Evolutionary conservation across 2,329 filamentous ascomycete species (phyloP), one percentile per base, ranked within the genome.

Genomic region (Aspergillus uvarum): DNA sequence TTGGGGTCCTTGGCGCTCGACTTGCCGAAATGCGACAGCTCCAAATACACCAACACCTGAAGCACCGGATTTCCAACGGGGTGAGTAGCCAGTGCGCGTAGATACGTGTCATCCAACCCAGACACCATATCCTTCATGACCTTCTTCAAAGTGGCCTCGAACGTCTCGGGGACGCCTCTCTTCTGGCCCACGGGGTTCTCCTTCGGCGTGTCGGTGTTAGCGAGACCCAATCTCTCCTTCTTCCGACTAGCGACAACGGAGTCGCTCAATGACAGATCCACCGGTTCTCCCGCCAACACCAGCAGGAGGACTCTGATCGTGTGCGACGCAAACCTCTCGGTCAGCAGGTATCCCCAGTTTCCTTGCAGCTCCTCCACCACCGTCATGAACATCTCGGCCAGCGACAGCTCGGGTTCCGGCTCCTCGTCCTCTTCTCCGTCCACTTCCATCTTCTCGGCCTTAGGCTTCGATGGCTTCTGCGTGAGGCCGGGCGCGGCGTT

Each of bases 51-150:
- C 31, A 99, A 81, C 1, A 98, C 83, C 73, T 98, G 95, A n/a
- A 99, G 82, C 0, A 92, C 90, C 0, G 95, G 95, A 70, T 96
- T 97, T 51, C 92, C 95, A 1, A 94, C 90, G 4, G 91, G 91
- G 70, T 98, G 94, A 21, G 88, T 92, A 1, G 94, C 91, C 59
- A 99, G 81, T 2, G 95, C 87, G 29, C 92, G 87, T 29, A 98
- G 83, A 68, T 92, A 90, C 3, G 89, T 91, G 2, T 89, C 84
- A 72, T 95, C 92, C 67, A 97, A 83, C 0, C 85, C 86, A 0
- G 87, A 82, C 10, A 91, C 87, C 52, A 91, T 89, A 67, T 92
- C 90, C 48, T 81, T 81, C 66, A 97, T 90, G 65, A 97, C 89
- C 74, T 96, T 94, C 67, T 90, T 87, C 51, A 95, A 79, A 0